Conservation (phyloP, 371 early-diverging fungal species). For the Funneliformis caledonium region DNA sequence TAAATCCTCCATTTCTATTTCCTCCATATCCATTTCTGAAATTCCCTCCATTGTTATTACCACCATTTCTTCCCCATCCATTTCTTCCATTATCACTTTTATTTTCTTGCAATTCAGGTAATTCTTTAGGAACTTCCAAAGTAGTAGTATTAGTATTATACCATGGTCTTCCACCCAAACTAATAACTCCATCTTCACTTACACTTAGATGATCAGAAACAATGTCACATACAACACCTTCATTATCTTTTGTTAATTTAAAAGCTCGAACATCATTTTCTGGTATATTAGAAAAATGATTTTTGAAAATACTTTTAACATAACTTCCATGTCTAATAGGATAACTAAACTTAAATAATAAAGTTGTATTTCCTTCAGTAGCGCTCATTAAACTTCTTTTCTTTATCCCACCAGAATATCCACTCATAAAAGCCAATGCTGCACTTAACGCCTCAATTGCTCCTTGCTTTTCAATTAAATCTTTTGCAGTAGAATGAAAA, state of each 20-base stretch:
- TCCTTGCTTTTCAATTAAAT: slow-evolving; percentile 68
- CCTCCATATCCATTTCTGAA: slow-evolving; percentile 46
- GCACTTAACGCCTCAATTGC: slow-evolving; percentile 78
- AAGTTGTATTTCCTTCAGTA: slow-evolving; percentile 78
- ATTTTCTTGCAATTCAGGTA: slow-evolving; percentile 80
- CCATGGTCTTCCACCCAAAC: slow-evolving; percentile 67
- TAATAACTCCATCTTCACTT: slow-evolving; percentile 47
- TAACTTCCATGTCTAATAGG: slow-evolving; percentile 80
- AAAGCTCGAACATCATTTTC: slow-evolving; percentile 73
- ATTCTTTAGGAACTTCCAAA: slow-evolving; percentile 65
- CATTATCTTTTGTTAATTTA: slow-evolving; percentile 82
- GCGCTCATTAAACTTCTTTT: slow-evolving; percentile 82
- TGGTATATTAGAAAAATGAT: slow-evolving; percentile 68
- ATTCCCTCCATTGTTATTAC: not conserved
- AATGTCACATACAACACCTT: slow-evolving; percentile 85
- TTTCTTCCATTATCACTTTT: slow-evolving; percentile 50
- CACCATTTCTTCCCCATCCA: slow-evolving; percentile 45
- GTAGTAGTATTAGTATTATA: slow-evolving; percentile 60
- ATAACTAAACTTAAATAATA: slow-evolving; percentile 65
- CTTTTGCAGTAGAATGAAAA: slow-evolving; percentile 74
- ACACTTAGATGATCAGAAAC: slow-evolving; percentile 67
- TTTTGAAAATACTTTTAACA: slow-evolving; percentile 75
- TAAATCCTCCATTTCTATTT: slow-evolving; percentile 43
- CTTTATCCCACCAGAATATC: slow-evolving; percentile 81
- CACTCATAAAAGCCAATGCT: slow-evolving; percentile 83